These are phyloP conservation scores for Spatholobus suberectus DNA, from an alignment of 306 rosid genomes.

Conservation along the genomic window DNA sequence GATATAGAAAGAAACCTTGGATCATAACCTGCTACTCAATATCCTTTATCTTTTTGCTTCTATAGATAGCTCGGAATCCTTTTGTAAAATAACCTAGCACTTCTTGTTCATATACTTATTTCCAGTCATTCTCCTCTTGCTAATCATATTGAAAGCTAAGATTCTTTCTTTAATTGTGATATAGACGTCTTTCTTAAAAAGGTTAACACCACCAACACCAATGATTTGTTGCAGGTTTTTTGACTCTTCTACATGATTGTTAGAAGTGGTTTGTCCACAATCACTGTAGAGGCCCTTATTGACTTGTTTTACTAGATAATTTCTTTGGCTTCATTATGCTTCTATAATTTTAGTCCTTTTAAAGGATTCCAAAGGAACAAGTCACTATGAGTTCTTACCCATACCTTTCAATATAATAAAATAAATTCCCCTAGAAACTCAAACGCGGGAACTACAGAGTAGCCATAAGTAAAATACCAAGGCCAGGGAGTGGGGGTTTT, in stretches of 20 bases:
- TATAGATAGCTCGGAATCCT: too few relatives aligned
- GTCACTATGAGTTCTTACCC: neutral
- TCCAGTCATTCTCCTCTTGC: neutral
- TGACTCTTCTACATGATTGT: neutral
- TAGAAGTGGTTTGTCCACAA: conserved; percentile 3
- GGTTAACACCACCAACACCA: too few relatives aligned
- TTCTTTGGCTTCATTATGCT: conserved; percentile 9
- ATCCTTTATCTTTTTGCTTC: too few relatives aligned
- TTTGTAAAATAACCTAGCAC: too few relatives aligned
- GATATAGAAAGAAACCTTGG: too few relatives aligned
- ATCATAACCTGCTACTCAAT: too few relatives aligned
- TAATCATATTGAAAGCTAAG: neutral
- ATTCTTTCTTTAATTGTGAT: conserved; percentile 5
- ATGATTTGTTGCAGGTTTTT: neutral
- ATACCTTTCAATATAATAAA: conserved; percentile 18
- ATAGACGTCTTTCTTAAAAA: too few relatives aligned
- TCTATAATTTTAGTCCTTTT: neutral
- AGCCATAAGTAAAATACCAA: neutral
- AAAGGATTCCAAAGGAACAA: neutral
- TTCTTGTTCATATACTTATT: neutral
- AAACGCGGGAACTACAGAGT: neutral
- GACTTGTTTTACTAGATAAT: neutral
- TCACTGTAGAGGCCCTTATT: neutral
- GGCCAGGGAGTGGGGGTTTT: neutral
- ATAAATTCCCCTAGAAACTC: neutral